Evolutionary conservation across 192 early-diverging fungal genomes (phyloP).

Genomic region (Backusella liffmaniae): DNA sequence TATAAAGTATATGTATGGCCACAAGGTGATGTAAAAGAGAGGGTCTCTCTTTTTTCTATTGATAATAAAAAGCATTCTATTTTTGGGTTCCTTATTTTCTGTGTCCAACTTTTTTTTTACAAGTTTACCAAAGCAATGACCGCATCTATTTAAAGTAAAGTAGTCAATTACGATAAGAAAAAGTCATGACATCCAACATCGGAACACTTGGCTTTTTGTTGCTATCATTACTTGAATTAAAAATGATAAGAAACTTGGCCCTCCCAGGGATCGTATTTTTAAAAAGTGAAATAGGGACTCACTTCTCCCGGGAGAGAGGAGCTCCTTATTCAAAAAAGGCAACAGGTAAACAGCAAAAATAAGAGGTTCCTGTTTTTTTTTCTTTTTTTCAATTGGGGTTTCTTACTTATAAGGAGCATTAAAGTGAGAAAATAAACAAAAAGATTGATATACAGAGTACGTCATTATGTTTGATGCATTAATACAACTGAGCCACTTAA

Average conservation of each 20-base stretch:
- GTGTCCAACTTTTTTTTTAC: not conserved
- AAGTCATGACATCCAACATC: not conserved
- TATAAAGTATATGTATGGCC: not conserved
- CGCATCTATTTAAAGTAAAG: not conserved
- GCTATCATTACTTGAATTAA: not conserved
- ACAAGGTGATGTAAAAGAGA: not conserved
- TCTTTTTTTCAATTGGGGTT: not conserved
- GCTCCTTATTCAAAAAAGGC: conserved; percentile 7
- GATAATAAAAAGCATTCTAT: not conserved
- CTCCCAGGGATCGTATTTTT: not conserved
- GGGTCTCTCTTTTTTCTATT: not conserved
- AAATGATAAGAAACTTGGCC: not conserved
- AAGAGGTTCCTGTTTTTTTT: not conserved
- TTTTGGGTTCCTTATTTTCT: not conserved
- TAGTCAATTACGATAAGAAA: not conserved
- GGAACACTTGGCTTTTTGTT: not conserved
- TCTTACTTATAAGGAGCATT: not conserved
- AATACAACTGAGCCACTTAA: not conserved
- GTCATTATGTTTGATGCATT: not conserved
- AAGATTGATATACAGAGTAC: not conserved
- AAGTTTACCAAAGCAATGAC: not conserved
- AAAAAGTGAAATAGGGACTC: not conserved
- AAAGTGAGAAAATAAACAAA: not conserved
- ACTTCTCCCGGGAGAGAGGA: not conserved
- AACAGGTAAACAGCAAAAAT: not conserved